Percentiles rank a stretch among this genome's conserved stretches.
Conservation (phyloP, 768 basidiomycete genomes). For the Chalciporus pseudorubinellus region DNA sequence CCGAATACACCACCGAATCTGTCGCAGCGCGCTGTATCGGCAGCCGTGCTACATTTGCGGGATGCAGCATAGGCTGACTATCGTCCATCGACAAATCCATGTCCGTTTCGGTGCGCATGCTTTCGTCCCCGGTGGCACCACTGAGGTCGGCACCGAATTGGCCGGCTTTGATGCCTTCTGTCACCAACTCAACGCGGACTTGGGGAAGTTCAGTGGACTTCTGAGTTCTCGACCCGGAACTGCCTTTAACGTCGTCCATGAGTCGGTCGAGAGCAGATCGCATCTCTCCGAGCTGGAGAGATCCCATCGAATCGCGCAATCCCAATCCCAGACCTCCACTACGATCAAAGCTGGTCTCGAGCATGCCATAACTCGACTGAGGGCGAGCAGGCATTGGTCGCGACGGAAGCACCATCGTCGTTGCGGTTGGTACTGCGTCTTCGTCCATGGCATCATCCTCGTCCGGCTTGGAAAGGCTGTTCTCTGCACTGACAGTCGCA, state of each 20-base stretch:
- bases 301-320: conserved; percentile 42
- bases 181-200: conserved; percentile 28
- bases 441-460: not conserved
- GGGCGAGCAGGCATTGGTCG: conserved; percentile 6
- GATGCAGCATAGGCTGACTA: conserved; percentile 12
- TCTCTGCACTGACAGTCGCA: not conserved
- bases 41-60: conserved; percentile 14
- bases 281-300: conserved; percentile 65
- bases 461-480: not conserved
- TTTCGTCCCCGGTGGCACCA: conserved; percentile 31
- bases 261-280: conserved; percentile 69
- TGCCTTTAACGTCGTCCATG: conserved; percentile 60
- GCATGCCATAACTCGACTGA: conserved; percentile 15
- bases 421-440: not conserved
- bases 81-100: conserved; percentile 29
- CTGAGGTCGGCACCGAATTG: conserved; percentile 35
- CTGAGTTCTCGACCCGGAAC: conserved; percentile 25
- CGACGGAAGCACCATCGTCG: conserved; percentile 6
- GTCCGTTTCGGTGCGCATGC: conserved; percentile 32
- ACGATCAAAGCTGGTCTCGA: conserved; percentile 25
- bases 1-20: conserved; percentile 40
- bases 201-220: conserved; percentile 10
- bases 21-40: conserved; percentile 51
- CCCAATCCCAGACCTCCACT: conserved; percentile 22
- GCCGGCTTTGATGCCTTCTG: conserved; percentile 33